phyloP scores from a whole-genome alignment of 1,139 yeast species.

The Maudiozyma humilis region DNA sequence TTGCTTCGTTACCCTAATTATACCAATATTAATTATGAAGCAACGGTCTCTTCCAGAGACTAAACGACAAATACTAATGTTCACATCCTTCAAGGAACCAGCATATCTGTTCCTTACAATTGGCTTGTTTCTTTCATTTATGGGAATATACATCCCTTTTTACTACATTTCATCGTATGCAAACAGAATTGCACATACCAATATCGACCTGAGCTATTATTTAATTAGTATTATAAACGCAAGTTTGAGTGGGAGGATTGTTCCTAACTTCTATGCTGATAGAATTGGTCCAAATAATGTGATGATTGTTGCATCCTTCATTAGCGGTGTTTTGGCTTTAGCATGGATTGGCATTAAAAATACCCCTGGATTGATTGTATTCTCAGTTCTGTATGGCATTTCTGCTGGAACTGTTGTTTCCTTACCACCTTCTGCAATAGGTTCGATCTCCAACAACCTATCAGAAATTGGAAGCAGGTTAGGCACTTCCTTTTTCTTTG shows the following conservation, averaged over 20 bases:
- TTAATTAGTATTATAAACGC: conserved; percentile 2
- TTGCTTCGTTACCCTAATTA: conserved; percentile 1
- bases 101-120: not conserved
- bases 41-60: not conserved
- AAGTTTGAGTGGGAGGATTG: conserved; percentile 1
- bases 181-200: not conserved
- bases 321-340: conserved; percentile 1
- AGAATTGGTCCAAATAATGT: not conserved
- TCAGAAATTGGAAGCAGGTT: conserved; percentile 3
- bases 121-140: conserved; percentile 1
- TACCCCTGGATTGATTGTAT: conserved; percentile 1
- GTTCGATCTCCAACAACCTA: not conserved
- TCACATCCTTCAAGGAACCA: not conserved
- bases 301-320: conserved; percentile 1
- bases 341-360: conserved; percentile 2
- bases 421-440: conserved; percentile 3
- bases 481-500: conserved; percentile 3
- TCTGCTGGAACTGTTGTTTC: conserved; percentile 3
- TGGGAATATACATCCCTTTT: conserved; percentile 3
- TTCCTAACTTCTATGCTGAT: conserved; percentile 1
- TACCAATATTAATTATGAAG: not conserved
- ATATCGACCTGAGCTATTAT: not conserved
- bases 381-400: conserved; percentile 1
- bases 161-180: conserved; percentile 4
- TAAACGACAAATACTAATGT: not conserved